Conservation (phyloP, 768 basidiomycete genomes). For the Clavulina sp. region DNA sequence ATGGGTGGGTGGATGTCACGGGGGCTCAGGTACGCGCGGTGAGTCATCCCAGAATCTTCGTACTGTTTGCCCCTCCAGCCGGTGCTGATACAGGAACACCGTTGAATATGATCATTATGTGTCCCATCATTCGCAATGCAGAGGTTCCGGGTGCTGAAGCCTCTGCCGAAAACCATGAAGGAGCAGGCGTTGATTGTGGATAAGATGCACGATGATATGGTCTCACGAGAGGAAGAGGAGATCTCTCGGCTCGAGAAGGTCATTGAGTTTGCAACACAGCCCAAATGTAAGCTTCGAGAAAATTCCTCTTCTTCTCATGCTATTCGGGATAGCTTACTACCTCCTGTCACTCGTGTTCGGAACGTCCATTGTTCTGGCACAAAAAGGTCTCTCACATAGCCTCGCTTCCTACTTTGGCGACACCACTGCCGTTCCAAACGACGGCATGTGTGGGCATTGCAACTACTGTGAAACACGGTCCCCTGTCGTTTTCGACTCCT, state of each 20-base stretch:
- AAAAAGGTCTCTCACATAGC: conserved; percentile 27
- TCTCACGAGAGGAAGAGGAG: conserved; percentile 26
- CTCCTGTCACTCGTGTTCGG: too few relatives aligned
- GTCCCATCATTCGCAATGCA: not conserved
- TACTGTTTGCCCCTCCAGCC: too few relatives aligned
- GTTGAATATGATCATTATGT: not conserved
- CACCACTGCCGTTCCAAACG: conserved; percentile 23
- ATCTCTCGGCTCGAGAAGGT: conserved; percentile 25
- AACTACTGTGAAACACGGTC: conserved; percentile 26
- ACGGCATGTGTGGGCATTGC: conserved; percentile 26
- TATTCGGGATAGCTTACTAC: not conserved
- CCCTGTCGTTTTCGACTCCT: conserved; percentile 18
- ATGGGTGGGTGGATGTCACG: conserved; percentile 20
- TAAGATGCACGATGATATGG: conserved; percentile 23
- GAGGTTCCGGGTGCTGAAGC: conserved; percentile 22
- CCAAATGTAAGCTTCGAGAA: conserved; percentile 24
- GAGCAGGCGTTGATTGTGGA: conserved; percentile 22
- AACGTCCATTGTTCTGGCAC: too few relatives aligned
- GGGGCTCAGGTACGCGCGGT: conserved; percentile 23
- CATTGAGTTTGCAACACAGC: conserved; percentile 22
- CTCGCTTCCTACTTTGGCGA: conserved; percentile 32
- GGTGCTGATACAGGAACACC: not conserved
- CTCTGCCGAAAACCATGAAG: conserved; percentile 19
- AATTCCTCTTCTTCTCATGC: not conserved
- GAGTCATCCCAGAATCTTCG: too few relatives aligned